A percentile compares a stretch with the other conserved stretches of the same genome.
Conservation (phyloP, 305 asterid genomes). For the Salvia sclarea region DNA sequence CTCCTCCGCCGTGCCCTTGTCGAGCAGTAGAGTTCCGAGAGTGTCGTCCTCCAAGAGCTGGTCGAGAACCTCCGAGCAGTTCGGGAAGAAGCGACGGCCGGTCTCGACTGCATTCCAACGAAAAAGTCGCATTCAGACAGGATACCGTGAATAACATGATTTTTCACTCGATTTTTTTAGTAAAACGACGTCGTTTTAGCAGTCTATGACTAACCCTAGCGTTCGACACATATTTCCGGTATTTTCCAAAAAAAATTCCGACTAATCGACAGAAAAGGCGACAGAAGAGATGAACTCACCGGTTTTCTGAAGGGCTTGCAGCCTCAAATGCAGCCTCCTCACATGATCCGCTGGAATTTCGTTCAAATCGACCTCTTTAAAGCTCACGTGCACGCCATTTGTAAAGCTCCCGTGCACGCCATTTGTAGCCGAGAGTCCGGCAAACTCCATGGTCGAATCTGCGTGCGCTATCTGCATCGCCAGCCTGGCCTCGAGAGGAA, state of each 20-base stretch:
- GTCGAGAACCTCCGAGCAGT: slow-evolving; percentile 78
- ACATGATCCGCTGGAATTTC: slow-evolving; percentile 79
- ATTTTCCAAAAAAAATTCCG: neutral
- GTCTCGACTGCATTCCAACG: slow-evolving; percentile 59
- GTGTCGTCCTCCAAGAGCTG: slow-evolving; percentile 69
- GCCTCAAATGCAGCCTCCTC: slow-evolving; percentile 62
- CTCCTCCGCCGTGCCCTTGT: slow-evolving; percentile 68
- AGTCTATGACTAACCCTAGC: too few relatives aligned
- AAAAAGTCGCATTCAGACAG: neutral
- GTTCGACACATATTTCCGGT: too few relatives aligned
- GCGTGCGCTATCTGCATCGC: slow-evolving; percentile 87
- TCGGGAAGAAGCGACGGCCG: slow-evolving; percentile 80
- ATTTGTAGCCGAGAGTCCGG: slow-evolving; percentile 59
- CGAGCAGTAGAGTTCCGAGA: slow-evolving; percentile 53
- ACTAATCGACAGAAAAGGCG: neutral
- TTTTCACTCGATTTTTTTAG: too few relatives aligned
- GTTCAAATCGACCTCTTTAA: slow-evolving; percentile 66
- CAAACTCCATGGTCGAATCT: slow-evolving; percentile 64
- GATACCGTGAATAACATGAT: too few relatives aligned
- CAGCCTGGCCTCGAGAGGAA: slow-evolving; percentile 71
- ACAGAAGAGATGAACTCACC: slow-evolving; percentile 38
- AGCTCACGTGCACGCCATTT: slow-evolving; percentile 44
- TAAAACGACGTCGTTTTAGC: neutral
- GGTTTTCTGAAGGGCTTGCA: slow-evolving; percentile 71
- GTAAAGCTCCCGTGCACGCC: slow-evolving; percentile 45